Evolutionary conservation across 352 stramenopile species (phyloP), one percentile per base, ranked within the genome.

Genomic region (Phytophthora podocarpi): DNA sequence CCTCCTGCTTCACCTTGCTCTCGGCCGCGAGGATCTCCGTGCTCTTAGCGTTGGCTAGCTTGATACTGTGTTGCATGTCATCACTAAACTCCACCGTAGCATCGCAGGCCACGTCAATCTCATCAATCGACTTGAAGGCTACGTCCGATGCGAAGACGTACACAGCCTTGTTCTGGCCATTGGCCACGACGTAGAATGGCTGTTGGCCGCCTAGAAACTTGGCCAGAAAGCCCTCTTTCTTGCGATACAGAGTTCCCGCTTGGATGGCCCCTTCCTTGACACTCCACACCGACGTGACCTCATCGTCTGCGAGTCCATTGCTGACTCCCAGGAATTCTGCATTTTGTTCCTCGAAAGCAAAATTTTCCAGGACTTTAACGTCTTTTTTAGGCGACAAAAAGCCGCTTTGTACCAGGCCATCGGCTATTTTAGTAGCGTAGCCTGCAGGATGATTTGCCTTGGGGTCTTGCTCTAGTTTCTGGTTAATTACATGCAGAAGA

Each of bases 1-100:
- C 62, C 47, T 83, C 67, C 50, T 80, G 76, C 51, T 80, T 67
- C 31, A 74, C 66, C 56, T 73, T 72, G 34, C 67, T 78, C 41
- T 64, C 67, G 15, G 59, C 57, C 18, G 59, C 56, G 21, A 86
- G 68, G 1, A 79, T 43, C 39, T 84, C 65, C 28, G 59, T 76
- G 41, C 1, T 40, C 20, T 59, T 71, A 1, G 47, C 20, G 40
- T 64, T 87, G 32, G 41, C 56, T 37, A 90, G 36, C 42, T 85
- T 81, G 28, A 89, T 72, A n/a, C 70, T 75, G 30, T 74, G 60
- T n/a, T n/a, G n/a, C n/a, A n/a, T n/a, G n/a, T n/a, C n/a, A n/a
- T n/a, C n/a, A n/a, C 20, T 52, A 63, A 70, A 70, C 39, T 64
- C 56, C 30, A 67, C 56, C 30, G 62, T 71, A 4, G 55, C 41